A percentile compares a stretch with the other conserved stretches of the same genome.
Conservation (phyloP, 2,329 filamentous ascomycete species). For the Cladosporium velox region DNA sequence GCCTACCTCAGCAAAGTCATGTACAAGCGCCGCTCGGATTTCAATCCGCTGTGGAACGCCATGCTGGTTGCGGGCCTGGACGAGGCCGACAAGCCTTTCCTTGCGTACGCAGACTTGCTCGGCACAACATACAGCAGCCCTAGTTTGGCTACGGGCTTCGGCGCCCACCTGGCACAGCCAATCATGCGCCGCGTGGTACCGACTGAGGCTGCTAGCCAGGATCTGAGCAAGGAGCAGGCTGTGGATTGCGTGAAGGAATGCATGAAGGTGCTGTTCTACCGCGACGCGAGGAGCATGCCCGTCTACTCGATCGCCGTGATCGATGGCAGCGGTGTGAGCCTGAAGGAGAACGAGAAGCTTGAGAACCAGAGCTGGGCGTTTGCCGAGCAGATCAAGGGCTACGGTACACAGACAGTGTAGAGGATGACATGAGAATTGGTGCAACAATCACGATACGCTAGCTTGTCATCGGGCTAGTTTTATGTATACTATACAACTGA, state of each 20-base stretch:
- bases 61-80: conserved; percentile 88
- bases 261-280: conserved; percentile 98
- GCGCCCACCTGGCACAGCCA: conserved; percentile 87
- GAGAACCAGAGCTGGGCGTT: conserved; percentile 98
- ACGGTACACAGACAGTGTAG: conserved; percentile 72
- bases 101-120: conserved; percentile 86
- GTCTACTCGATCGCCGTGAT: conserved; percentile 88
- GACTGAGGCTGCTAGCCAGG: conserved; percentile 74
- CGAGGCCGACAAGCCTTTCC: conserved; percentile 76
- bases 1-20: conserved; percentile 95
- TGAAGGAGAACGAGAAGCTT: conserved; percentile 82
- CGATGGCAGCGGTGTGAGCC: conserved; percentile 79
- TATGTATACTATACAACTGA: conserved; percentile 21
- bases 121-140: conserved; percentile 89
- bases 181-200: conserved; percentile 82
- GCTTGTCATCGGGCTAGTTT: conserved; percentile 13
- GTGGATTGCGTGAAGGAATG: conserved; percentile 82
- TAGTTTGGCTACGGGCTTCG: conserved; percentile 89
- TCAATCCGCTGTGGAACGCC: conserved; percentile 98
- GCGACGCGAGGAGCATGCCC: conserved; percentile 90
- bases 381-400: conserved; percentile 90
- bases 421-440: background rate
- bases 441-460: conserved; percentile 9
- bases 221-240: conserved; percentile 75
- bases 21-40: conserved; percentile 90